Conservation (phyloP, 2,329 filamentous ascomycete genomes). For the Pseudogymnoascus pannorum region DNA sequence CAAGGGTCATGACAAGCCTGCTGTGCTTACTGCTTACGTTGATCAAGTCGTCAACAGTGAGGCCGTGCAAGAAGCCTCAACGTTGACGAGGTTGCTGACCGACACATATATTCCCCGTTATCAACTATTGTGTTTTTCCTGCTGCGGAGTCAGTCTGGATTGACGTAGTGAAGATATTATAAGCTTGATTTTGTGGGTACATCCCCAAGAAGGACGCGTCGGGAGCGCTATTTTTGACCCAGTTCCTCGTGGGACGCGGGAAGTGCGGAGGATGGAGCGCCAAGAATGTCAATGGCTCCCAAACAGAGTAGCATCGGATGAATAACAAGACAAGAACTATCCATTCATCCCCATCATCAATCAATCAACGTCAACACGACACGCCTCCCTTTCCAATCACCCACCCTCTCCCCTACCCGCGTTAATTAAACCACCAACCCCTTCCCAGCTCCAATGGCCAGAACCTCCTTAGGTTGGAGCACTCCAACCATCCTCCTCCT, state of each 20-base stretch:
- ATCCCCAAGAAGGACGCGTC: neutral
- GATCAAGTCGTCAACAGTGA: neutral
- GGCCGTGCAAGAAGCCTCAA: neutral
- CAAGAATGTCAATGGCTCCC: neutral
- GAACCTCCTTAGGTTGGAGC: neutral
- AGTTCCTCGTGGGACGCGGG: neutral
- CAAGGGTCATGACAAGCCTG: neutral
- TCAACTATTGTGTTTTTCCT: neutral
- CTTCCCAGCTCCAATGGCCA: neutral
- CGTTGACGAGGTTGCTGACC: neutral
- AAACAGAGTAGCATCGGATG: neutral
- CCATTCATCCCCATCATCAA: neutral
- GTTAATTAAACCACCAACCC: neutral
- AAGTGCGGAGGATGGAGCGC: neutral
- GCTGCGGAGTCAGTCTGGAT: neutral
- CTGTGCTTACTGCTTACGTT: neutral
- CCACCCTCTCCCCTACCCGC: neutral
- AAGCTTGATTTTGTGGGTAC: neutral
- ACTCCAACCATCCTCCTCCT: neutral
- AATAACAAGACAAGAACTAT: neutral
- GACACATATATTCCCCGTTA: neutral
- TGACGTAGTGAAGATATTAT: neutral
- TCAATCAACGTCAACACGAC: neutral
- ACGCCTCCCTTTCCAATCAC: neutral
- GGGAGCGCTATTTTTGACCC: neutral